Evolutionary conservation across 2,329 filamentous ascomycete genomes (phyloP).

Genomic region (Sphaceloma murrayae): DNA sequence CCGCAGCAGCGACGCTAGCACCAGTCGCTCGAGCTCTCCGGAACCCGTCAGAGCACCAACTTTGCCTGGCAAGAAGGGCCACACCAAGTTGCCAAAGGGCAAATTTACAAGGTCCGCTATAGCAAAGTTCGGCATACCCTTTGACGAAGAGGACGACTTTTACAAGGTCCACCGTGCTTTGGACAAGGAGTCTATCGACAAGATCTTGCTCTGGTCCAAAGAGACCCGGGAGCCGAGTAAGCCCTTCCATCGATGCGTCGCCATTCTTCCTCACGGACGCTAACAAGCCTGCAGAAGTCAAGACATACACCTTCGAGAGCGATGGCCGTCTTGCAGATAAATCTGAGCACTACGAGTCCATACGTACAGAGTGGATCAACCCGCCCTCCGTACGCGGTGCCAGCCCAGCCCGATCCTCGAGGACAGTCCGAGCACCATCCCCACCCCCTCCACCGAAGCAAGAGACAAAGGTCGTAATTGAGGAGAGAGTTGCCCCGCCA

Average conservation of each 20-base stretch:
- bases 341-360: conserved; percentile 27
- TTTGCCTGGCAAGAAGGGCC: conserved; percentile 57
- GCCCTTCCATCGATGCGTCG: conserved; percentile 18
- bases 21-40: conserved; percentile 31
- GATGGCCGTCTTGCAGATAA: conserved; percentile 24
- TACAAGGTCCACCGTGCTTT: conserved; percentile 76
- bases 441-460: conserved; percentile 18
- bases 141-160: conserved; percentile 74
- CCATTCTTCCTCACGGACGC: not conserved
- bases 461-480: conserved; percentile 25
- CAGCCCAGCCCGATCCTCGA: conserved; percentile 22
- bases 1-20: conserved; percentile 22
- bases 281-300: conserved; percentile 27
- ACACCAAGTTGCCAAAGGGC: conserved; percentile 75
- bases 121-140: conserved; percentile 77
- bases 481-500: conserved; percentile 20
- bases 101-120: conserved; percentile 73
- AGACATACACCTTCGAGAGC: conserved; percentile 29
- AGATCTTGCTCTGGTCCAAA: conserved; percentile 73
- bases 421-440: conserved; percentile 21
- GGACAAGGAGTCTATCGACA: conserved; percentile 83
- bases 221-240: conserved; percentile 49
- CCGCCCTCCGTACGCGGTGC: conserved; percentile 28
- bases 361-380: conserved; percentile 33
- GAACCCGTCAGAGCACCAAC: conserved; percentile 25